Evolutionary conservation across 495 filamentous ascomycete species (phyloP).

Genomic region (Emericellopsis terricola): DNA sequence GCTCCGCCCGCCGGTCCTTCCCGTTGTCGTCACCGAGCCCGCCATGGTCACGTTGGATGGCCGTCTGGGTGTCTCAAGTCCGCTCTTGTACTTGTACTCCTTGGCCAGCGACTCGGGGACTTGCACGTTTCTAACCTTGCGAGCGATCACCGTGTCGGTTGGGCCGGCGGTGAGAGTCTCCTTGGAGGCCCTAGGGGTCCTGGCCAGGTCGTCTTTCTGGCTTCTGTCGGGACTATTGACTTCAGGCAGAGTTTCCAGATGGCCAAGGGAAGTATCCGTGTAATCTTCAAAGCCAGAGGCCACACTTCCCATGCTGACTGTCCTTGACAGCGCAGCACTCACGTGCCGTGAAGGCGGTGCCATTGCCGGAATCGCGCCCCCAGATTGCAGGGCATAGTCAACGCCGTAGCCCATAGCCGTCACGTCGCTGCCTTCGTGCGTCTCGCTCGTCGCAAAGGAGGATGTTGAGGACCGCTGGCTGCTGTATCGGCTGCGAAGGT

Average conservation of each 20-base stretch:
- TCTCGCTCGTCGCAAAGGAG: constrained; percentile 41
- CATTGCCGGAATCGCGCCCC: constrained; percentile 47
- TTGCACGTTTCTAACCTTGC: constrained; percentile 72
- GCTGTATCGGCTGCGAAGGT: constrained; percentile 51
- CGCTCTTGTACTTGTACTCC: constrained; percentile 49
- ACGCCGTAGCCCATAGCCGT: constrained; percentile 53
- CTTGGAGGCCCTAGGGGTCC: constrained; percentile 29
- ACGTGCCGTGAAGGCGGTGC: constrained; percentile 16
- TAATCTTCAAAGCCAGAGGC: constrained; percentile 76
- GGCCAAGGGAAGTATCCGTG: constrained; percentile 31
- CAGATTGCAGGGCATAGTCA: constrained; percentile 73
- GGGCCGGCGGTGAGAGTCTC: constrained; percentile 35
- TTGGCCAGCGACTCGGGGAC: constrained; percentile 77
- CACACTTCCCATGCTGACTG: constrained; percentile 85
- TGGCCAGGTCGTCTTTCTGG: constrained; percentile 12
- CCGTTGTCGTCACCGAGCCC: constrained; percentile 25
- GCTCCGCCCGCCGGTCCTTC: constrained; percentile 50
- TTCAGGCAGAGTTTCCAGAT: constrained; percentile 34
- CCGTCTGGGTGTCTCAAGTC: constrained; percentile 33
- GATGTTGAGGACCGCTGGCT: constrained; percentile 66
- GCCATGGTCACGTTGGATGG: constrained; percentile 33
- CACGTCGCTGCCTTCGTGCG: constrained; percentile 39
- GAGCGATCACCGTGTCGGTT: constrained; percentile 76
- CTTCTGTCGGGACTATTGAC: constrained; percentile 12
- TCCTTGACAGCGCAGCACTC: constrained; percentile 46